A percentile compares a stretch with the other conserved stretches of the same genome.
phyloP scores from a whole-genome alignment of 495 filamentous ascomycete species.

The Cercophora samala region DNA sequence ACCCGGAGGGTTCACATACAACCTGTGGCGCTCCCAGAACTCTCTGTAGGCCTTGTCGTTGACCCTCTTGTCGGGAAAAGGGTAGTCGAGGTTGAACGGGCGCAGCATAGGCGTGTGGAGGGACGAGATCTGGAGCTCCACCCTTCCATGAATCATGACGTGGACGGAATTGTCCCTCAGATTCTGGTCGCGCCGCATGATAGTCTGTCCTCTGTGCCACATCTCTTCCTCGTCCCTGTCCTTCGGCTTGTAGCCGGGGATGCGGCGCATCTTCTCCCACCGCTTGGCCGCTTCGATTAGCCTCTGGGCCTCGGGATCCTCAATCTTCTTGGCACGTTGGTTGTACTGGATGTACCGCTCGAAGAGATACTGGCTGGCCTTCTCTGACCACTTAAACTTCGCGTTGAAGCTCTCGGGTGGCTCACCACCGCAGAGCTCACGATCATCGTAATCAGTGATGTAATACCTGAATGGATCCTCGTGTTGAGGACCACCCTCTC shows the following conservation, averaged over 20 bases:
- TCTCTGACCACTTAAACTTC: neutral
- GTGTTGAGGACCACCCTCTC: slow-evolving; percentile 23
- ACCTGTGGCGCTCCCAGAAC: too few species aligned
- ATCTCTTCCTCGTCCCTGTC: neutral
- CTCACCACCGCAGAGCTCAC: neutral
- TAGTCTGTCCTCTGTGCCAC: neutral
- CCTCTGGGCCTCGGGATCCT: neutral
- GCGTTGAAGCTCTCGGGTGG: neutral
- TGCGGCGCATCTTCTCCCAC: neutral
- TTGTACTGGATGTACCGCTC: neutral
- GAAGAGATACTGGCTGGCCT: neutral
- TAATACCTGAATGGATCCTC: slow-evolving; percentile 10
- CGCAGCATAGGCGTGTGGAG: neutral
- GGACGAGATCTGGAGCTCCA: neutral
- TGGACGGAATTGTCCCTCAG: neutral
- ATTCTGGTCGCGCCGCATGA: neutral
- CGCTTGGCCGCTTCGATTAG: neutral
- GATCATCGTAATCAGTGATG: neutral
- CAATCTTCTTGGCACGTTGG: neutral
- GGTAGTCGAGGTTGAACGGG: slow-evolving; percentile 15
- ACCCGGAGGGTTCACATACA: too few species aligned
- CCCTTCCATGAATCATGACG: neutral
- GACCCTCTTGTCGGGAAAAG: neutral
- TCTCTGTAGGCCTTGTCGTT: neutral
- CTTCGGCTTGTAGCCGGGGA: too few species aligned